Conservation (phyloP, 192 early-diverging fungal species). For the Coemansia sp. region DNA sequence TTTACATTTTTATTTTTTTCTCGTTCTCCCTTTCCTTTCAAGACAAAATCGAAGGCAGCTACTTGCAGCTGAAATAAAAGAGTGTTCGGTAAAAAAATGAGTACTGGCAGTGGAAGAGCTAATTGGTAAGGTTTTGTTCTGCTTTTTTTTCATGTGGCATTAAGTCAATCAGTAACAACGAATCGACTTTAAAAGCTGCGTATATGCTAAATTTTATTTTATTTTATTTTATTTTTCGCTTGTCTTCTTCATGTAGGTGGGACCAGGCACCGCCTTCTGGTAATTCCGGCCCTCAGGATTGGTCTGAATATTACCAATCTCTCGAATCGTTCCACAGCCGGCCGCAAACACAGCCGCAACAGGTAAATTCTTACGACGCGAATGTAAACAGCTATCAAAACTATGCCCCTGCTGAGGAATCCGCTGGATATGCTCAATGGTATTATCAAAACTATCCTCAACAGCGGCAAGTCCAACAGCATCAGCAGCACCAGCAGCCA, state of each 20-base stretch:
- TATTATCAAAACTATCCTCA: not conserved
- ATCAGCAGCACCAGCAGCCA: constrained; percentile 28
- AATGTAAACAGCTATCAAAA: not conserved
- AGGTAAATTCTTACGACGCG: not conserved
- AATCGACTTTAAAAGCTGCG: too few species aligned
- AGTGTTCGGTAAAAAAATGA: not conserved
- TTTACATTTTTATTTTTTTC: not conserved
- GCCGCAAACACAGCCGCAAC: constrained; percentile 12
- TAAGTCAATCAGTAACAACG: too few species aligned
- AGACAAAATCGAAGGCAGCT: not conserved
- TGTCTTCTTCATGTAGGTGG: constrained; percentile 30
- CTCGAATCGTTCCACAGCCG: constrained; percentile 46
- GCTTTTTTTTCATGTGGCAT: not conserved
- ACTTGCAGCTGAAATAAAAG: not conserved
- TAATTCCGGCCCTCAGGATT: constrained; percentile 25
- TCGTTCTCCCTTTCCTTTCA: not conserved
- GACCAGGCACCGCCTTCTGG: constrained; percentile 18
- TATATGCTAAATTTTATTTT: too few species aligned
- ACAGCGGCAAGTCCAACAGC: not conserved
- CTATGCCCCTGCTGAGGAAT: not conserved
- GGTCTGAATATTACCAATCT: constrained; percentile 51
- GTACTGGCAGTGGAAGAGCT: not conserved
- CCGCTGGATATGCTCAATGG: not conserved
- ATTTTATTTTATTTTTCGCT: not conserved
- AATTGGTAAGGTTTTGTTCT: constrained; percentile 20